Percentiles rank a stretch among this genome's conserved stretches.
Evolutionary conservation across 441 rosid species (phyloP).

Genomic region (Biscutella laevigata): DNA sequence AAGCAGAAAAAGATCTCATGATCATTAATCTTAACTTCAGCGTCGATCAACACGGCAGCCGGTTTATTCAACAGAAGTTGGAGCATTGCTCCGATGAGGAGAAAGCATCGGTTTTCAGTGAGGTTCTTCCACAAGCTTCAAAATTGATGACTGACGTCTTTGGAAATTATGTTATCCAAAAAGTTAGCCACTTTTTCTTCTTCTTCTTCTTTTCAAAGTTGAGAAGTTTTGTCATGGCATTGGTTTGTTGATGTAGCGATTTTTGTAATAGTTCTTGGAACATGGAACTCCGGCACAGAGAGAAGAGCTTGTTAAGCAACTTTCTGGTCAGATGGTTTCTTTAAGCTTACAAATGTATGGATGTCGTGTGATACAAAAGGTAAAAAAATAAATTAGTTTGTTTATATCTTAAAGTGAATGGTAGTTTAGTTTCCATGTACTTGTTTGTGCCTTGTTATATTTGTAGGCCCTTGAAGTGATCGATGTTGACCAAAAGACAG

Average conservation of each 20-base stretch:
- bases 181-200: conserved; percentile 28
- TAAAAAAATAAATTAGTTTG: conserved; percentile 19
- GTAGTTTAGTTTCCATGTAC: not conserved
- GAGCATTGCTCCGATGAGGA: conserved; percentile 53
- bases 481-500: conserved; percentile 78
- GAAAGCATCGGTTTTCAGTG: conserved; percentile 52
- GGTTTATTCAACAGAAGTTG: conserved; percentile 69
- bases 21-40: conserved; percentile 32
- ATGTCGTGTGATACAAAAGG: conserved; percentile 78
- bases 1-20: too few relatives aligned
- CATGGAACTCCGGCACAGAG: conserved; percentile 58
- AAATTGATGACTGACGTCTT: conserved; percentile 67
- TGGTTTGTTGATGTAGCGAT: conserved; percentile 19
- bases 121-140: conserved; percentile 62
- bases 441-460: conserved; percentile 7
- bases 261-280: conserved; percentile 48
- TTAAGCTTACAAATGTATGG: conserved; percentile 77
- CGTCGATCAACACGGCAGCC: conserved; percentile 77
- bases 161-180: conserved; percentile 72
- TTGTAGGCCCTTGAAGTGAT: conserved; percentile 91
- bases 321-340: conserved; percentile 55
- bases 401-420: not conserved
- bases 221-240: not conserved
- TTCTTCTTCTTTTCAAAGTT: not conserved
- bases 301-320: conserved; percentile 54